Conservation (phyloP, 768 basidiomycete species). For the Pholiota microspora region DNA sequence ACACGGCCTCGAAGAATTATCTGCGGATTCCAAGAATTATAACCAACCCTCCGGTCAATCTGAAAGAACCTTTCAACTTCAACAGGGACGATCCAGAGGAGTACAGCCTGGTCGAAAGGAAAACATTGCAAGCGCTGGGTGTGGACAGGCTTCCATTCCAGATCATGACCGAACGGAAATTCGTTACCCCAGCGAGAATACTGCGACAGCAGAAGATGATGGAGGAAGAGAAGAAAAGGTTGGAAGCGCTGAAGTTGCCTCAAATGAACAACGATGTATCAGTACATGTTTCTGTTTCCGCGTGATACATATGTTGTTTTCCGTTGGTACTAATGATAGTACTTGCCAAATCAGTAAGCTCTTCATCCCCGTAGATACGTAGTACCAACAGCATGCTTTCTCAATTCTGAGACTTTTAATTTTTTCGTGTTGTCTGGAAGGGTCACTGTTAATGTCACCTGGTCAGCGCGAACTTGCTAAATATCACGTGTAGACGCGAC, state of each 20-base stretch:
- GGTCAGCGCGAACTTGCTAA: too few relatives aligned
- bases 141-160: constrained; percentile 44
- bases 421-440: too few relatives aligned
- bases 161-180: constrained; percentile 44
- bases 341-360: too few relatives aligned
- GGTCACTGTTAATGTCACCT: too few relatives aligned
- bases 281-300: neutral
- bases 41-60: constrained; percentile 61
- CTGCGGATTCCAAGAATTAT: constrained; percentile 56
- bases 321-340: too few relatives aligned
- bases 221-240: constrained; percentile 46
- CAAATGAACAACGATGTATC: neutral
- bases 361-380: too few relatives aligned
- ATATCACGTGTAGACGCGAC: constrained; percentile 23
- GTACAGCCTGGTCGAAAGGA: constrained; percentile 57
- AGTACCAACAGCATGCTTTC: neutral
- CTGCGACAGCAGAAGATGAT: constrained; percentile 44
- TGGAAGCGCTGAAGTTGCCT: constrained; percentile 21
- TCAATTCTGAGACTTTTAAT: too few relatives aligned
- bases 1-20: constrained; percentile 61
- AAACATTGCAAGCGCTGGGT: constrained; percentile 54
- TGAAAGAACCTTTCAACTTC: constrained; percentile 56
- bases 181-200: constrained; percentile 45
- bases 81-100: constrained; percentile 39
- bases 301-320: neutral